Evolutionary conservation across 192 early-diverging fungal genomes (phyloP).

Genomic region (Chytriomyces confervae): DNA sequence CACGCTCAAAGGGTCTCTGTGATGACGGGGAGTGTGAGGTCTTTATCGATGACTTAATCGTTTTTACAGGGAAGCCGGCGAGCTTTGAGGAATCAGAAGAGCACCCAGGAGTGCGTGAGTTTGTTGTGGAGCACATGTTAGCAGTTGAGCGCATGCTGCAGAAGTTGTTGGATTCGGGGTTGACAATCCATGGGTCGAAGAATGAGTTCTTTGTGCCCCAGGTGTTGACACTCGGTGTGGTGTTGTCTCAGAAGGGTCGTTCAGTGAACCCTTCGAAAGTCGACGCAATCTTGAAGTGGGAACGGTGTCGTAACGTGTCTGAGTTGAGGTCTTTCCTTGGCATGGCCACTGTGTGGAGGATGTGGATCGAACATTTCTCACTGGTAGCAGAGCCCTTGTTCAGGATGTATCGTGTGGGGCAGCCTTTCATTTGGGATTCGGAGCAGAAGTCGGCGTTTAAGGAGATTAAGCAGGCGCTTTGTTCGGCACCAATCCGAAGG

Average conservation of each 20-base stretch:
- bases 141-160: background rate
- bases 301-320: background rate
- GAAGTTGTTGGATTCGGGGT: background rate
- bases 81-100: too few species aligned
- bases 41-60: too few species aligned
- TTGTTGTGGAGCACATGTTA: too few species aligned
- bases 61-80: too few species aligned
- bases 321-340: conserved; percentile 1
- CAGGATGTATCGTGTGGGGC: background rate
- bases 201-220: background rate
- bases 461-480: background rate
- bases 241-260: background rate
- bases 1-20: too few species aligned
- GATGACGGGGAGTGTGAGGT: too few species aligned
- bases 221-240: background rate
- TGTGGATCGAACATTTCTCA: background rate
- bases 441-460: background rate
- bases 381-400: background rate
- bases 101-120: too few species aligned
- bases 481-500: background rate
- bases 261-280: too few species aligned
- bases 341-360: background rate
- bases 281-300: conserved; percentile 4
- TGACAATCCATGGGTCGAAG: background rate
- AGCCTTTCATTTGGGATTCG: background rate